phyloP scores from a whole-genome alignment of 495 filamentous ascomycete species.

The Penicillium turbatum region DNA sequence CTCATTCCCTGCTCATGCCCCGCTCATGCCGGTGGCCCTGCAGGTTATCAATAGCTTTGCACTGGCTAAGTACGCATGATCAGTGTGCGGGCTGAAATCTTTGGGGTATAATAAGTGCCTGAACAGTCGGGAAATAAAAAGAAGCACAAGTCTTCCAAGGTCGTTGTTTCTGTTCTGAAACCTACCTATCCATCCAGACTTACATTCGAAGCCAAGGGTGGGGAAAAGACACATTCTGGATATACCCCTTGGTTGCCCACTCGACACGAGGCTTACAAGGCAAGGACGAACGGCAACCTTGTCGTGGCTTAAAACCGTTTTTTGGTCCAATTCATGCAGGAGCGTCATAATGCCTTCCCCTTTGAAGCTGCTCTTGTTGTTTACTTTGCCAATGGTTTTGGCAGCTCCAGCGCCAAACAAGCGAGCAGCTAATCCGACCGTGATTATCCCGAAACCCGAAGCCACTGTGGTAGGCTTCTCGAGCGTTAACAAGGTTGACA shows the following conservation, averaged over 20 bases:
- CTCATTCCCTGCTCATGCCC: too few relatives aligned
- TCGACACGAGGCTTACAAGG: neutral
- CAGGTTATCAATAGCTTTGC: too few relatives aligned
- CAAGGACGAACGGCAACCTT: neutral
- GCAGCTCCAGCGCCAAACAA: slow-evolving; percentile 22
- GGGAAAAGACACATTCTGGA: neutral
- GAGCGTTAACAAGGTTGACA: slow-evolving; percentile 32
- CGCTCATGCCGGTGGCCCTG: too few relatives aligned
- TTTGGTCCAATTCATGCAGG: neutral
- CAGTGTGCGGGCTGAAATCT: too few relatives aligned
- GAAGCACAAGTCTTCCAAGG: too few relatives aligned
- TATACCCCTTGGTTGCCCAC: neutral
- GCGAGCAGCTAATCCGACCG: slow-evolving; percentile 27
- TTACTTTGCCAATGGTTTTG: slow-evolving; percentile 3
- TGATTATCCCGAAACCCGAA: slow-evolving; percentile 43
- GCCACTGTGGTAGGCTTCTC: slow-evolving; percentile 50
- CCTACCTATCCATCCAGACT: too few relatives aligned
- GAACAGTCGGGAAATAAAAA: too few relatives aligned
- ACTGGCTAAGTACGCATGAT: too few relatives aligned
- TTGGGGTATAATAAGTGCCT: too few relatives aligned
- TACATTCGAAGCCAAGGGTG: slow-evolving; percentile 18
- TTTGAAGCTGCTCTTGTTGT: slow-evolving; percentile 1
- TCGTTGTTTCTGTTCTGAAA: too few relatives aligned
- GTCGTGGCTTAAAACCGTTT: neutral
- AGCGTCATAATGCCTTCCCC: slow-evolving; percentile 6